These are phyloP conservation scores for Populus trichocarpa DNA, from an alignment of 441 rosid species.

Conservation along the genomic window DNA sequence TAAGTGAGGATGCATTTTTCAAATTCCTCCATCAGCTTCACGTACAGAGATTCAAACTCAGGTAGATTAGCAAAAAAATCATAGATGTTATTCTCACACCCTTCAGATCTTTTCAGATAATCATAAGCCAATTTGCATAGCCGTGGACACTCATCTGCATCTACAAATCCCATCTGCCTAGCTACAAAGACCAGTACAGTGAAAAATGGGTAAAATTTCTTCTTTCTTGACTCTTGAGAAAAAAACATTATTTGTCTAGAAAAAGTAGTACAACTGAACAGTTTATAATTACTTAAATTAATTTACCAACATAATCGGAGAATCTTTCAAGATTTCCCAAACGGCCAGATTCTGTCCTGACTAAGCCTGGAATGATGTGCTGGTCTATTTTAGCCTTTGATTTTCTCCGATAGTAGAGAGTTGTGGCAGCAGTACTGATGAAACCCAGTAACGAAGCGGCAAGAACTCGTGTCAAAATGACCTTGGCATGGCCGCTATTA, in stretches of 20 bases:
- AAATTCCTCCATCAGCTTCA: slow-evolving; percentile 59
- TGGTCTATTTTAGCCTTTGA: slow-evolving; percentile 3
- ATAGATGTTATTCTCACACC: slow-evolving; percentile 48
- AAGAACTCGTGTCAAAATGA: slow-evolving; percentile 18
- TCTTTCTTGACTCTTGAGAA: background rate
- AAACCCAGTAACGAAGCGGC: slow-evolving; percentile 42
- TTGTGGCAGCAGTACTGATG: slow-evolving; percentile 33
- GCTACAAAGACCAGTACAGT: background rate
- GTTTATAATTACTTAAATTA: background rate
- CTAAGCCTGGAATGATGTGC: slow-evolving; percentile 38
- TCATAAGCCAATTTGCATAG: slow-evolving; percentile 61
- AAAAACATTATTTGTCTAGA: no score
- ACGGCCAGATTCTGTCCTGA: slow-evolving; percentile 55
- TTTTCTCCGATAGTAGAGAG: slow-evolving; percentile 14
- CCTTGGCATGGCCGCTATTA: slow-evolving; percentile 12
- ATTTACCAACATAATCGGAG: slow-evolving; percentile 70
- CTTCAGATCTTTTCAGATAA: slow-evolving; percentile 48
- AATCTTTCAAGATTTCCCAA: slow-evolving; percentile 57
- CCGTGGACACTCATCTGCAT: slow-evolving; percentile 54
- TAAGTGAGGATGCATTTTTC: slow-evolving; percentile 76
- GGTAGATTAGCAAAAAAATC: slow-evolving; percentile 42
- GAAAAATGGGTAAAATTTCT: background rate
- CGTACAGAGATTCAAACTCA: slow-evolving; percentile 45
- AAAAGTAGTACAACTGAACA: background rate
- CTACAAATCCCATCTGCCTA: no score